phyloP scores from a whole-genome alignment of 371 early-diverging fungal genomes.

The Blakeslea trispora region DNA sequence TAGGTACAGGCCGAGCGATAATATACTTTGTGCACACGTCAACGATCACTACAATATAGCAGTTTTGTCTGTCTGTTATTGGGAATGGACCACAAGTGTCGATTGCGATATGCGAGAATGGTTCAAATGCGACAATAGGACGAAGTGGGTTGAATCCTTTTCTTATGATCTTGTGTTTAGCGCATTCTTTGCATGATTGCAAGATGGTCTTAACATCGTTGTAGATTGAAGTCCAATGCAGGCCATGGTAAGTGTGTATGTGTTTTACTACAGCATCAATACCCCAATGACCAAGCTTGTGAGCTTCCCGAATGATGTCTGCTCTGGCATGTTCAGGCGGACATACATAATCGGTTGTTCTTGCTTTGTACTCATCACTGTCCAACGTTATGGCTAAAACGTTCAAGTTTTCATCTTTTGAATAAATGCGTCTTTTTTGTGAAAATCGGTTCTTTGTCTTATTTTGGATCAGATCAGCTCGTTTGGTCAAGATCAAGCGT shows the following conservation, averaged over 20 bases:
- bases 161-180: constrained; percentile 4
- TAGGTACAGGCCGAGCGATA: constrained; percentile 15
- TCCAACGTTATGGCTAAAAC: constrained; percentile 8
- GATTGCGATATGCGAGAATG: neutral
- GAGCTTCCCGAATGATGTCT: constrained; percentile 2
- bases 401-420: constrained; percentile 8
- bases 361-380: constrained; percentile 6
- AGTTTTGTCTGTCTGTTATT: constrained; percentile 4
- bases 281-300: constrained; percentile 8
- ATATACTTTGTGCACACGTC: constrained; percentile 10
- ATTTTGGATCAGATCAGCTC: neutral
- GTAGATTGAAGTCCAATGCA: constrained; percentile 10
- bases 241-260: constrained; percentile 4
- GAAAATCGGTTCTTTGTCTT: neutral
- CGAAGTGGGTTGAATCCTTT: constrained; percentile 2
- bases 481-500: neutral
- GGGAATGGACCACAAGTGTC: constrained; percentile 4
- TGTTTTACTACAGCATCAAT: neutral
- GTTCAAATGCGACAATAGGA: constrained; percentile 2
- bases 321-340: constrained; percentile 5
- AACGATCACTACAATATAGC: constrained; percentile 1
- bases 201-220: neutral
- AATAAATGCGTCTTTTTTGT: constrained; percentile 1
- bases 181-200: neutral
- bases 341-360: constrained; percentile 1